Evolutionary conservation across 2,329 filamentous ascomycete genomes (phyloP), one percentile per base, ranked within the genome.

Genomic region (Neonectria magnoliae): DNA sequence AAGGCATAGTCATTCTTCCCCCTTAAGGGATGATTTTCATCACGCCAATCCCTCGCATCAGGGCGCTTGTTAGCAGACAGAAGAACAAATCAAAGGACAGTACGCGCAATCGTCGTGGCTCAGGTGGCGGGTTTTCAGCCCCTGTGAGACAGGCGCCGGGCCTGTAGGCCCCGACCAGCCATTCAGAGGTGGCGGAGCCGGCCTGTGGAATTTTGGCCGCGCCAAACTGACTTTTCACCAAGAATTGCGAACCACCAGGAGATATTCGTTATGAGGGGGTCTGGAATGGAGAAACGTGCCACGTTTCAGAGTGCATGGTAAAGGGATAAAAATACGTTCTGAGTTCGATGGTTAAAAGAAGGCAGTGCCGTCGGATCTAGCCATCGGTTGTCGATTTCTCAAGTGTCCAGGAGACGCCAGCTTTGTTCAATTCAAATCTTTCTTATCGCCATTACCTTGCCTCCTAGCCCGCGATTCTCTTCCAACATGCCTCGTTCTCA

Each of bases 271-370:
- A 45, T 14, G 42, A 31, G 60, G 57, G 52, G 50, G 53, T 10
- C 47, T 54, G 69, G 69, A 71, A 71, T 71, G 65, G n/a, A 20
- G 29, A 51, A 6, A n/a, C 48, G 27, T 33, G 48, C 22, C 33
- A 13, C 36, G 48, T 33, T 33, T 33, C 48, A 51, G 18, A 22
- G 11, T 20, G 48, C 29, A 51, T 51, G 10, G 29, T 14, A 13
- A 20, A 51, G 9, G 25, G 27, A 33, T 33, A 29, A 11, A 33
- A 18, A 27, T 27, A n/a, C 8, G 27, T 9, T 31, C 16, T 36
- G 29, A 3, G n/a, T 14, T 36, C 5, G 11, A 33, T 13, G 2
- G n/a, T 51, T 51, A 51, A 33, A 51, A 51, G 29, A n/a, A 51
- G 27, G 16, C 29, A 22, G 5, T n/a, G 29, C 29, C 48, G 48